phyloP scores from a whole-genome alignment of 192 early-diverging fungal species.

The Coemansia sp. region DNA sequence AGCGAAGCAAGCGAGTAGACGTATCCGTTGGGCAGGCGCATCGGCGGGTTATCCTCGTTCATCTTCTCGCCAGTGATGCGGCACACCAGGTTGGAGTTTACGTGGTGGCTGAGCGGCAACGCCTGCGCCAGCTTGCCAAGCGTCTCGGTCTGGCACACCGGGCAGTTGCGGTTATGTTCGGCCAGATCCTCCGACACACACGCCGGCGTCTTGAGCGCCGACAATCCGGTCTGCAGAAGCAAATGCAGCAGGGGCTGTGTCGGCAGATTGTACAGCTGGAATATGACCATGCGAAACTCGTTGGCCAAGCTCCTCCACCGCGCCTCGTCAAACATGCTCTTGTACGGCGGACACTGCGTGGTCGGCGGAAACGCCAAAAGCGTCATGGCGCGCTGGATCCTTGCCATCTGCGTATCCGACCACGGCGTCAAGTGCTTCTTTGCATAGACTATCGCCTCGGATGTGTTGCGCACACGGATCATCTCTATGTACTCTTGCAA shows the following conservation, averaged over 20 bases:
- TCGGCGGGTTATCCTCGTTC: slow-evolving; percentile 94
- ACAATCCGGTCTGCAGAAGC: slow-evolving; percentile 91
- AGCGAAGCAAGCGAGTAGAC: slow-evolving; percentile 85
- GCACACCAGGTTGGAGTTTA: slow-evolving; percentile 93
- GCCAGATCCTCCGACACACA: slow-evolving; percentile 65
- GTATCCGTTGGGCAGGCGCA: slow-evolving; percentile 94
- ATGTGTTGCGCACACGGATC: slow-evolving; percentile 56
- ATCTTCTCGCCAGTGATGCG: slow-evolving; percentile 88
- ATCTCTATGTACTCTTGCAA: slow-evolving; percentile 96
- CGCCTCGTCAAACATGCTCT: slow-evolving; percentile 48
- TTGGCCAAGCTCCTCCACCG: slow-evolving; percentile 77
- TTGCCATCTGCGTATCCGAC: slow-evolving; percentile 68
- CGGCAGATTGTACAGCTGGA: slow-evolving; percentile 84
- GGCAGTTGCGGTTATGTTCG: slow-evolving; percentile 90
- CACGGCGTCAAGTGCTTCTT: slow-evolving; percentile 80
- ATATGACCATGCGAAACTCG: slow-evolving; percentile 84
- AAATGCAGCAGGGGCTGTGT: slow-evolving; percentile 79
- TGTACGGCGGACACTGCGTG: slow-evolving; percentile 80
- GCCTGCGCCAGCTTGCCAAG: slow-evolving; percentile 80
- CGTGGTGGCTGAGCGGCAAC: slow-evolving; percentile 90
- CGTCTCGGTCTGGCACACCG: slow-evolving; percentile 82
- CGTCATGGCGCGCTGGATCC: slow-evolving; percentile 87
- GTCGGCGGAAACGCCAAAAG: slow-evolving; percentile 77
- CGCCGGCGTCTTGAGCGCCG: slow-evolving; percentile 86
- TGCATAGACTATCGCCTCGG: slow-evolving; percentile 81